Base-by-base conservation (phyloP, 2,329 filamentous ascomycete genomes). In the Trichoderma lentiforme region DNA sequence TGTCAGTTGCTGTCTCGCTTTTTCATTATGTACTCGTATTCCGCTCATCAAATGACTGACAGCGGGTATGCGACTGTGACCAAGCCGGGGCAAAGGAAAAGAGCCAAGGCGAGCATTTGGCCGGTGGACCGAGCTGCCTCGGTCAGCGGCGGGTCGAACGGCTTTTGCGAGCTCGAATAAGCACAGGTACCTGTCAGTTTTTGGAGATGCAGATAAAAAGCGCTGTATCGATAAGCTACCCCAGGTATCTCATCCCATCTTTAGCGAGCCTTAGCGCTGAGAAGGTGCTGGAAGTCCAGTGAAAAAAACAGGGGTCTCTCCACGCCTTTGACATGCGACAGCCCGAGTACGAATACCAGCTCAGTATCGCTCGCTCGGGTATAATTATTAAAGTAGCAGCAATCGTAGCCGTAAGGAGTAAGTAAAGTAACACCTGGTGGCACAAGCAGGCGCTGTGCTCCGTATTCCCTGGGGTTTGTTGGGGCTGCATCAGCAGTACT, bases 261-360 rank as follows among this genome's bases (percentile, higher is more conserved):
- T 62, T 69, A 61, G 56, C 56, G 66, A 69, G 36, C n/a, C 8
- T 53, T 70, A 70, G 66, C 66, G 66, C 66, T 70, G 66, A 62
- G 66, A 62, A 70, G 21, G 39, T 32, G 39, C 56, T 53, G 28
- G 11, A 70, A 70, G 12, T 14, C 21, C 9, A 36, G n/a, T 32
- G 39, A 34, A 51, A 60, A 28, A 69, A 70, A 53, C 56, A 70
- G 66, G 57, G 66, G 66, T 21, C 15, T 53, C 66, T 70, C 66
- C 66, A 21, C 57, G 66, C 53, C 30, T 43, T 34, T 21, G 36
- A 8, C 18, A 53, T 43, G 53, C 65, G 65, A 68, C 65, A 47
- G 65, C 26, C 66, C 56, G 57, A 70, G 66, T 70, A 70, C 66
- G 66, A 70, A 70, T 70, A 70, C 66, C 21, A 21, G 14, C 56